Base-by-base conservation (phyloP, 208 protist species). In the Balamuthia mandrillaris region DNA sequence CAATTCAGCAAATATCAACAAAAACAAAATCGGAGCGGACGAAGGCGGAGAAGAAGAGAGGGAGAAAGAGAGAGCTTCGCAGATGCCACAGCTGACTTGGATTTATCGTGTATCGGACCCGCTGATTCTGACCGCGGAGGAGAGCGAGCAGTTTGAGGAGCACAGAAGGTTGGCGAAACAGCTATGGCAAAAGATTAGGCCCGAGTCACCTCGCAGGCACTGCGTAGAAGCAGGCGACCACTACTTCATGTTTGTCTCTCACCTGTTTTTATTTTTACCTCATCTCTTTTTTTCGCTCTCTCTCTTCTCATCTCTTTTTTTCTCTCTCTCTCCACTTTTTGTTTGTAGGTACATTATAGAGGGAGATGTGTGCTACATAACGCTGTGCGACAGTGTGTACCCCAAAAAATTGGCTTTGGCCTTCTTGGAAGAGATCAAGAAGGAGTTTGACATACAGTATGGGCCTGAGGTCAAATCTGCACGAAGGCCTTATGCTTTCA, bases 401-500 rank as follows among this genome's bases (percentile, higher is more conserved):
- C 91, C 92, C 42, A 92, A 93, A 60, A 92, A 92, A 68, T 81
- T 92, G 27, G 90, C 90, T 3, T 92, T 90, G 49, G 41, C 65
- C 1, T 93, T 89, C 74, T 56, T 92, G 12, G 89, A 93, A 5
- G 91, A 93, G 31, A 31, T 93, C 21, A 68, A 89, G 56, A 89
- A 87, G 49, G 89, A 93, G 52, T 94, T 94, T 63, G 63, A 92
- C 37, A 60, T 47, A 33, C 27, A 31, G 9, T 92, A 93, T 83
- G 79, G 84, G 1, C 7, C 29, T 24, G 87, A 94, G 39, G 88
- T 93, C 5, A 65, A 75, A 1, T 41, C 65, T 14, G 91, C 89
- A n/a, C 70, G 89, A 27, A 61, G 92, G 24, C 92, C 92, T 18
- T 94, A 93, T 79, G 86, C 89, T 39, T 94, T 93, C 75, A 87